Percentiles rank a stretch among this genome's conserved stretches.
phyloP scores from a whole-genome alignment of 306 rosid genomes.

The Parietaria judaica region DNA sequence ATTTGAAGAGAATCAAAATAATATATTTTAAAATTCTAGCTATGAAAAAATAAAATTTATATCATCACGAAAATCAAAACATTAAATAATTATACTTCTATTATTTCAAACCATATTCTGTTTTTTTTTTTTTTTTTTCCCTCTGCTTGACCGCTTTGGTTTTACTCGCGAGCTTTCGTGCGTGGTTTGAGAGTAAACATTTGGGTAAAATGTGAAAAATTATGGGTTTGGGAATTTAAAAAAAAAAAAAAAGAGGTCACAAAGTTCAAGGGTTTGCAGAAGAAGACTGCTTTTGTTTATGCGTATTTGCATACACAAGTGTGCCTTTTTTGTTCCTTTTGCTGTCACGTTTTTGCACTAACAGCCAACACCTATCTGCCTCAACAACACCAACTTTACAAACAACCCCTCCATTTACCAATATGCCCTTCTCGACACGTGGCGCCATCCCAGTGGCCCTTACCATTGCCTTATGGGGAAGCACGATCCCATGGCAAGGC shows the following conservation, averaged over 20 bases:
- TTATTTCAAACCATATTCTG: neutral
- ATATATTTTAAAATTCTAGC: no score
- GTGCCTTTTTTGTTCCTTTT: conserved; percentile 10
- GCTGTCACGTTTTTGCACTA: conserved; percentile 2
- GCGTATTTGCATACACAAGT: conserved; percentile 1
- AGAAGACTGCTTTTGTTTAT: neutral
- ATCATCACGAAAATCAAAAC: no score
- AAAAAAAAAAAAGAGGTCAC: neutral
- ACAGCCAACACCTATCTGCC: conserved; percentile 1
- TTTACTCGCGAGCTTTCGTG: no score
- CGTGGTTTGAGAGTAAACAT: no score
- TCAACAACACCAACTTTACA: neutral
- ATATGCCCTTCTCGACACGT: conserved; percentile 12
- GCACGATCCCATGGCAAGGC: no score
- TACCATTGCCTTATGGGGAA: no score
- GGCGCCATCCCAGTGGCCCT: neutral
- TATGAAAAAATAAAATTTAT: no score
- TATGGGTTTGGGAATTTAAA: neutral
- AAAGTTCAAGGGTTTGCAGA: neutral
- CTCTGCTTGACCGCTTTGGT: no score
- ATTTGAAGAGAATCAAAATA: no score
- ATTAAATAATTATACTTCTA: no score
- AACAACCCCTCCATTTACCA: neutral
- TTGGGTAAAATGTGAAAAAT: neutral
- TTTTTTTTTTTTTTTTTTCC: no score